Evolutionary conservation across 345 rosid genomes (phyloP).

Genomic region (Gossypium sturtianum): DNA sequence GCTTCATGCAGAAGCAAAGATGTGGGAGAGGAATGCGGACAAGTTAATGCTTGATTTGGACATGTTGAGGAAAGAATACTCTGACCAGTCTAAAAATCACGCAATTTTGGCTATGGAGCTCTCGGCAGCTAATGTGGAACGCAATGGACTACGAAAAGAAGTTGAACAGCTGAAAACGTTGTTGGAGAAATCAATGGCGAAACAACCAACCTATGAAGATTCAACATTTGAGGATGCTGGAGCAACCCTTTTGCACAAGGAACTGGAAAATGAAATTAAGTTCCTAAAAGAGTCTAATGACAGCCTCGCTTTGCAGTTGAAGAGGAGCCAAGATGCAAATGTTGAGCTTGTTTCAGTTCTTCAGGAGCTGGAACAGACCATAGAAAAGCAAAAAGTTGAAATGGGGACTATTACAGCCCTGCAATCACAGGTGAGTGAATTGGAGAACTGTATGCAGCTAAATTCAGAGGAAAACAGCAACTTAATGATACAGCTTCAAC

Average conservation of each 20-base stretch:
- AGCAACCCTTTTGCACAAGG: slow-evolving; percentile 20
- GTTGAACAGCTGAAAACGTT: slow-evolving; percentile 33
- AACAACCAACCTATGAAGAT: slow-evolving; percentile 20
- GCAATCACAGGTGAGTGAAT: slow-evolving; percentile 23
- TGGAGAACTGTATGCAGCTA: slow-evolving; percentile 23
- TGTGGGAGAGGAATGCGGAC: slow-evolving; percentile 51
- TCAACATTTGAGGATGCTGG: slow-evolving; percentile 19
- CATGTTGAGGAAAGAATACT: slow-evolving; percentile 32
- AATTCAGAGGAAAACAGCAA: slow-evolving; percentile 25
- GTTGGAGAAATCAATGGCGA: slow-evolving; percentile 21
- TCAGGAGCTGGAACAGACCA: slow-evolving; percentile 47
- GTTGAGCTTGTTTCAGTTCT: slow-evolving; percentile 51
- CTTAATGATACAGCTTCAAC: slow-evolving; percentile 21
- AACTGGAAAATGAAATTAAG: slow-evolving; percentile 44
- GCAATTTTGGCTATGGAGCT: slow-evolving; percentile 37
- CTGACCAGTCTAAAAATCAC: slow-evolving; percentile 37
- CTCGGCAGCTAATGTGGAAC: slow-evolving; percentile 35
- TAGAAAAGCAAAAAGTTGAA: slow-evolving; percentile 47
- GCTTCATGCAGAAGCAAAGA: slow-evolving; percentile 42
- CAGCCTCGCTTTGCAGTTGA: slow-evolving; percentile 41
- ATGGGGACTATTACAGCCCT: slow-evolving; percentile 24
- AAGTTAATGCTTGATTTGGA: slow-evolving; percentile 46
- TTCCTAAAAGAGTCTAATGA: slow-evolving; percentile 39
- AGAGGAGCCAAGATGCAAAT: slow-evolving; percentile 59
- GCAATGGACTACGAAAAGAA: slow-evolving; percentile 40